These are phyloP conservation scores for Solanum rostratum DNA, from an alignment of 257 asterid species.

Conservation along the genomic window DNA sequence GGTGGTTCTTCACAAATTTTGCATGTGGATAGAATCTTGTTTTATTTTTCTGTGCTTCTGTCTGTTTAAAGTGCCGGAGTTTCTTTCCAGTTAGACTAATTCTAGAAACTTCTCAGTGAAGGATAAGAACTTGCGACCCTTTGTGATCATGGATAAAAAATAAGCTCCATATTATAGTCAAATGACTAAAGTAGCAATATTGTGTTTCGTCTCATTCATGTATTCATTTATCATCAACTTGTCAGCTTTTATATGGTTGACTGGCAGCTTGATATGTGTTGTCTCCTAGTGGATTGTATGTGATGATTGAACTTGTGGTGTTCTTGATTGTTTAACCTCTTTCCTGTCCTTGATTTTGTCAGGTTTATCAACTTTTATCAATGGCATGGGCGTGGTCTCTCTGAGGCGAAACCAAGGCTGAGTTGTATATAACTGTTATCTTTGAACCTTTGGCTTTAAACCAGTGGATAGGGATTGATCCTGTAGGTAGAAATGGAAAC, in stretches of 20 bases:
- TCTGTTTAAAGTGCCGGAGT: neutral
- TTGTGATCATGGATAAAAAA: neutral
- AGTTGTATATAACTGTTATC: constrained; percentile 15
- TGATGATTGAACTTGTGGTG: neutral
- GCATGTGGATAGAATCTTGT: too few species aligned
- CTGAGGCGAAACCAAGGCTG: constrained; percentile 27
- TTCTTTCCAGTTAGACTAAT: neutral
- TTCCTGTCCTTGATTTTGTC: neutral
- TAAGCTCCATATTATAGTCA: neutral
- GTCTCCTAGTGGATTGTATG: neutral
- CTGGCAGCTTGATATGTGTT: neutral
- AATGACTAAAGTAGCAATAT: neutral
- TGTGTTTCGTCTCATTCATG: neutral
- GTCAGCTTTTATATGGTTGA: neutral
- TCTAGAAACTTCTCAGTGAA: neutral
- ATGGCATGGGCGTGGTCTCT: constrained; percentile 30
- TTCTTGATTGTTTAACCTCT: neutral
- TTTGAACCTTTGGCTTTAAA: constrained; percentile 25
- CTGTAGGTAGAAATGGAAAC: constrained; percentile 42
- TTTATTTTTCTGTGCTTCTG: neutral
- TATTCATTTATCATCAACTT: neutral
- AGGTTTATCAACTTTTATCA: constrained; percentile 17
- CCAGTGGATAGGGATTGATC: constrained; percentile 47
- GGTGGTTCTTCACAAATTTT: neutral
- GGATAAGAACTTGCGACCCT: neutral